Evolutionary conservation across 768 basidiomycete genomes (phyloP).

Genomic region (Calvatia gigantea): DNA sequence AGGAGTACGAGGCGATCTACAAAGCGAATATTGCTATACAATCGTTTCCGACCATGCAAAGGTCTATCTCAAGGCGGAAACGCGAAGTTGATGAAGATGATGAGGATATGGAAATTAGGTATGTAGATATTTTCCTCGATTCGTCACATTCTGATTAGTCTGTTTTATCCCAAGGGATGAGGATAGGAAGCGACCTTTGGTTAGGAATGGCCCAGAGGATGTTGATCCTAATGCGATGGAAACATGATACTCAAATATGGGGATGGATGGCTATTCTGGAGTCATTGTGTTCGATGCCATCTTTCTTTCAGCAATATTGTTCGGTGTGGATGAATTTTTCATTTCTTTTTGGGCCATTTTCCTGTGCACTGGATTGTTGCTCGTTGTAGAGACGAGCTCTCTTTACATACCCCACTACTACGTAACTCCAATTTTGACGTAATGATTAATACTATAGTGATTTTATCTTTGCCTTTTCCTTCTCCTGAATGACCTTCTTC

Average conservation of each 20-base stretch:
- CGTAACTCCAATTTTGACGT: background rate
- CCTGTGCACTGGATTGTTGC: background rate
- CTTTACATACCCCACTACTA: constrained; percentile 8
- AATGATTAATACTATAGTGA: constrained; percentile 47
- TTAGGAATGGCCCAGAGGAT: constrained; percentile 29
- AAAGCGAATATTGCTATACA: constrained; percentile 71
- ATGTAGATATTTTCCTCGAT: background rate
- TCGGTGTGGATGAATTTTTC: background rate
- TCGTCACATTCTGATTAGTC: constrained; percentile 2
- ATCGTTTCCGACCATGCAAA: constrained; percentile 45
- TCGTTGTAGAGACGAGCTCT: background rate
- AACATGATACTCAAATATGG: constrained; percentile 26
- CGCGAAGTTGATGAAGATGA: constrained; percentile 75
- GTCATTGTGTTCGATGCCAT: background rate
- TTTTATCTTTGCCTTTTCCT: constrained; percentile 82
- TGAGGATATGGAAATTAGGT: constrained; percentile 31
- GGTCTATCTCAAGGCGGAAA: constrained; percentile 56
- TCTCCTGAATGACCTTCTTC: constrained; percentile 77
- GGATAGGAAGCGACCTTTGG: constrained; percentile 44
- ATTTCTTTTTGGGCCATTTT: background rate
- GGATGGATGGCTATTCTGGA: background rate
- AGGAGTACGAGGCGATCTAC: constrained; percentile 96
- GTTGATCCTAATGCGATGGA: constrained; percentile 49
- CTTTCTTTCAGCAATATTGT: background rate
- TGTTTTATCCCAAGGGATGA: constrained; percentile 30